Evolutionary conservation across 1,284 basidiomycete genomes (phyloP), one percentile per base, ranked within the genome.

Genomic region (Rhodotorula sp.): DNA sequence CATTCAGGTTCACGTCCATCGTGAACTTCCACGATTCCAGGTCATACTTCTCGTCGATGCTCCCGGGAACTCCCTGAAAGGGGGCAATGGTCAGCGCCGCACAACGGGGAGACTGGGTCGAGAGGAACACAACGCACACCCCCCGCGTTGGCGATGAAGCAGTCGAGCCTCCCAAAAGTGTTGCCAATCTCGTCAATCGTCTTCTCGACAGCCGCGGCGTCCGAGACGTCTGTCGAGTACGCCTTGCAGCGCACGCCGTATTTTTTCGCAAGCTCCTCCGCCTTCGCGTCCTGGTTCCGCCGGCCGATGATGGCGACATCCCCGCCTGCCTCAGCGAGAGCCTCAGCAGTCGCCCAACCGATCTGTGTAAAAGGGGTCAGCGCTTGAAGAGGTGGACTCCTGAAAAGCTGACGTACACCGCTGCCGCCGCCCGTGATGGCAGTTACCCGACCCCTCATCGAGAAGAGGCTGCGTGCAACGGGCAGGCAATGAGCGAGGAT

Each of bases 21-120:
- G 85, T 81, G 15, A 75, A 74, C 15, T 80, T 69, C 76, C 84
- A 86, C 55, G 86, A 84, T 0, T 84, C 82, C 3, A 79, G 72
- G 9, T 70, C 63, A 64, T 74, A 76, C 56, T 53, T 37, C 36
- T 86, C 83, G 51, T 85, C 61, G 2, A 85, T 71, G 84, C 5
- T 67, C 66, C 32, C 71, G 59, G 51, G 71, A 44, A 65, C 67
- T 34, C 48, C 67, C 17, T 62, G 54, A n/a, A 17, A 22, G 36
- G 19, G 9, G 9, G 39, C 7, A 15, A 39, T 7, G 15, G 39
- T 39, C 39, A 39, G 39, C 9, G 15, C 39, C 39, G 39, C 39
- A 39, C 15, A n/a, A 15, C 39, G 15, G 39, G 39, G 17, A 19
- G 46, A 21, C 29, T 9, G 85, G 80, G n/a, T n/a, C n/a, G n/a